Conservation (phyloP, 257 asterid species). For the Coffea eugenioides region DNA sequence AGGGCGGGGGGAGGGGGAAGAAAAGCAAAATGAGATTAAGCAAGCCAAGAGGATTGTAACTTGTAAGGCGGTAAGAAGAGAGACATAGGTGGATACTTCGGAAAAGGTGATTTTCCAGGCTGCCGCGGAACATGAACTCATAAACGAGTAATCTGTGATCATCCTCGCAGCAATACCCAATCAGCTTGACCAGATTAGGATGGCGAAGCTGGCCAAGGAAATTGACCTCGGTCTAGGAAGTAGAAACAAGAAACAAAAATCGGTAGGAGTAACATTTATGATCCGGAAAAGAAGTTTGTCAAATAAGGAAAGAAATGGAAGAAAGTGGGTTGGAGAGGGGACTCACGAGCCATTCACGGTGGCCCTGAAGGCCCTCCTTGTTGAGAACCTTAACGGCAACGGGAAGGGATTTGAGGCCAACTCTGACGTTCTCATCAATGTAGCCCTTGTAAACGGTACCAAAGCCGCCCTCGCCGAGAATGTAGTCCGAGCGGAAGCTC, state of each 20-base stretch:
- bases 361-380: slow-evolving; percentile 99
- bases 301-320: background rate
- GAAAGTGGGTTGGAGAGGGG: slow-evolving; percentile 2
- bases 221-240: slow-evolving; percentile 83
- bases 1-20: too few relatives aligned
- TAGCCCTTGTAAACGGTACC: slow-evolving; percentile 98
- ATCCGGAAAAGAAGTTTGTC: background rate
- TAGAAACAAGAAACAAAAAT: slow-evolving; percentile 9
- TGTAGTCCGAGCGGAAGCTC: slow-evolving; percentile 97
- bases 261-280: background rate
- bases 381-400: slow-evolving; percentile 98
- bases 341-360: slow-evolving; percentile 97
- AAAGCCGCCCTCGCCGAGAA: slow-evolving; percentile 98
- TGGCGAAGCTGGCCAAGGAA: slow-evolving; percentile 98
- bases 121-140: slow-evolving; percentile 97
- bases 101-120: slow-evolving; percentile 97
- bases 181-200: slow-evolving; percentile 92
- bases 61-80: slow-evolving; percentile 24
- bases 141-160: slow-evolving; percentile 94
- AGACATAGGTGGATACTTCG: slow-evolving; percentile 63
- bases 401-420: slow-evolving; percentile 91
- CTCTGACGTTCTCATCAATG: slow-evolving; percentile 95
- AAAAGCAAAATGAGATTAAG: background rate
- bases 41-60: slow-evolving; percentile 21
- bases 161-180: slow-evolving; percentile 99